These are phyloP conservation scores for Ophiocordyceps camponoti-floridani DNA, from an alignment of 2,329 filamentous ascomycete genomes.

Conservation along the genomic window DNA sequence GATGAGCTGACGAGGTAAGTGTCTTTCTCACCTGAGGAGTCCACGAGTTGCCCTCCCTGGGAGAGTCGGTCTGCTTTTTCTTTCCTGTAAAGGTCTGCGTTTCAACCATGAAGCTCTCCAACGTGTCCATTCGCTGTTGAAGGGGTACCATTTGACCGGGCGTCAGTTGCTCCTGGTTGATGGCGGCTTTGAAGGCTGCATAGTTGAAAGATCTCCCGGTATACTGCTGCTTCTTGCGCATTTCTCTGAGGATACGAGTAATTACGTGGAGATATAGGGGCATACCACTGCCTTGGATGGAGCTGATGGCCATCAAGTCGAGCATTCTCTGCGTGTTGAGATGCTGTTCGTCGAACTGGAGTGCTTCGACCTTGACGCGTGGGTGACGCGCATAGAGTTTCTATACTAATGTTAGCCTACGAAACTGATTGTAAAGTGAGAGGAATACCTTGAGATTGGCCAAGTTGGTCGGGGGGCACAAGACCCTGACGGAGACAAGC, in stretches of 20 bases:
- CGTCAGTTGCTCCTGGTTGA: constrained; percentile 19
- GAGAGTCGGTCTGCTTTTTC: background rate
- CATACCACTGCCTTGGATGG: constrained; percentile 14
- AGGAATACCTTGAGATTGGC: constrained; percentile 15
- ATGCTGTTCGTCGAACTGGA: constrained; percentile 30
- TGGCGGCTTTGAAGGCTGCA: constrained; percentile 19
- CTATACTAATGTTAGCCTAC: constrained; percentile 7
- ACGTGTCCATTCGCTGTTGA: constrained; percentile 16
- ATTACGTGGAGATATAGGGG: constrained; percentile 42
- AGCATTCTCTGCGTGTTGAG: constrained; percentile 41
- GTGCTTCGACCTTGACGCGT: constrained; percentile 27
- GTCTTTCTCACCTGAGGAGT: background rate
- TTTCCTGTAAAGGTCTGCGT: constrained; percentile 1
- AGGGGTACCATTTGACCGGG: constrained; percentile 35
- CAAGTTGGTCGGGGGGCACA: constrained; percentile 36
- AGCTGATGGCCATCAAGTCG: constrained; percentile 37
- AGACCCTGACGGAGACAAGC: constrained; percentile 27
- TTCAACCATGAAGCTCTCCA: constrained; percentile 36
- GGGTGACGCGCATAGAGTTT: constrained; percentile 21
- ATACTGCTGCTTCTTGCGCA: constrained; percentile 28
- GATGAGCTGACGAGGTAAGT: no score
- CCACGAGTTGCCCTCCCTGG: background rate
- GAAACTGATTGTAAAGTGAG: background rate
- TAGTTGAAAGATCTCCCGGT: constrained; percentile 27
- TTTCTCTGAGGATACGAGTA: constrained; percentile 34